These are phyloP conservation scores for Nicotiana paniculata DNA, from an alignment of 257 asterid species.

Conservation along the genomic window DNA sequence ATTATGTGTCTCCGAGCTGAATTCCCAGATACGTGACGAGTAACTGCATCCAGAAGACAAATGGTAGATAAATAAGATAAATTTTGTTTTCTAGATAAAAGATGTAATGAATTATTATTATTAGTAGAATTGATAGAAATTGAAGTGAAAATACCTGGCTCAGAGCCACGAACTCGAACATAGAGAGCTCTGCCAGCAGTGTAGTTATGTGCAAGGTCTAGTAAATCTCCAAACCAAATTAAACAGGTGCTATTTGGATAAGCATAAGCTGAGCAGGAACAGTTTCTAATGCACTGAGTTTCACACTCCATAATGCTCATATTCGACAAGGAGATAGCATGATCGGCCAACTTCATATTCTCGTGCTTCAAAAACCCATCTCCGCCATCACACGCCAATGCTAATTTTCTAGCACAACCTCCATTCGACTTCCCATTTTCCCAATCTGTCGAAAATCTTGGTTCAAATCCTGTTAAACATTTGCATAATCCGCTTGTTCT, in stretches of 20 bases:
- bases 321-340: not conserved
- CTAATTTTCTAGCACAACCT: slow-evolving; percentile 5
- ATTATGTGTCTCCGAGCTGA: not conserved
- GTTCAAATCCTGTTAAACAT: slow-evolving; percentile 8
- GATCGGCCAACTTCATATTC: not conserved
- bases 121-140: not conserved
- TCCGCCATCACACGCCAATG: not conserved
- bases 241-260: not conserved
- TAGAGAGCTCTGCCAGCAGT: not conserved
- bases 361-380: slow-evolving; percentile 2
- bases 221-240: slow-evolving; percentile 11
- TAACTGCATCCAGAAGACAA: not conserved
- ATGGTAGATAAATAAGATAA: not conserved
- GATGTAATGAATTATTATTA: not conserved
- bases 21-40: not conserved
- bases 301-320: not conserved
- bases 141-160: not conserved
- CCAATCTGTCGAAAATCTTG: slow-evolving; percentile 7
- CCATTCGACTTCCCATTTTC: not conserved
- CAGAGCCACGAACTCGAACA: slow-evolving; percentile 1
- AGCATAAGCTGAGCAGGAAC: not conserved
- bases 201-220: not conserved
- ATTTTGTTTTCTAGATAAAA: not conserved
- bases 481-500: not conserved
- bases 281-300: not conserved